These are phyloP conservation scores for Pisolithus marmoratus DNA, from an alignment of 768 basidiomycete genomes.

Conservation along the genomic window DNA sequence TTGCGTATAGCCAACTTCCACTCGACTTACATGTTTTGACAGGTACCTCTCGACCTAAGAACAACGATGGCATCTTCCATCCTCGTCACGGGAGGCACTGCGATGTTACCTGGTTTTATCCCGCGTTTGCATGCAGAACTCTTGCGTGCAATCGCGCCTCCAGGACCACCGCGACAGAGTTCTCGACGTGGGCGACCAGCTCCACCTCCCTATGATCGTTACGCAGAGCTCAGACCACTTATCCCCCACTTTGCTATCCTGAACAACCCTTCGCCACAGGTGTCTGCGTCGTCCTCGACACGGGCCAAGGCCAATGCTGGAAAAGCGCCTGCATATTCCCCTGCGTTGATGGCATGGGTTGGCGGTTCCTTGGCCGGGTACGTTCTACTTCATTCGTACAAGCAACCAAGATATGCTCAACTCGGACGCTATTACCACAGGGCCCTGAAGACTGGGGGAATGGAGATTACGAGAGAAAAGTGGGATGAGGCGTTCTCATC, in stretches of 20 bases:
- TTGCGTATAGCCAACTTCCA: not conserved
- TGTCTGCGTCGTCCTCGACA: constrained; percentile 37
- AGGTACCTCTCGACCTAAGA: constrained; percentile 90
- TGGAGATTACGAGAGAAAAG: constrained; percentile 74
- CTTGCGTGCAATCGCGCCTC: constrained; percentile 48
- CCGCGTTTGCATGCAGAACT: constrained; percentile 81
- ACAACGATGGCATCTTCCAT: constrained; percentile 80
- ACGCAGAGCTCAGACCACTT: constrained; percentile 66
- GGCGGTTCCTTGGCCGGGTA: constrained; percentile 92
- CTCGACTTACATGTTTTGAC: not conserved
- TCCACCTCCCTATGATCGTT: constrained; percentile 64
- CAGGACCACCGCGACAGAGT: constrained; percentile 29
- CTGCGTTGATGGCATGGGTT: constrained; percentile 82
- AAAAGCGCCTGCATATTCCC: constrained; percentile 82
- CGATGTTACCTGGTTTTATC: constrained; percentile 91
- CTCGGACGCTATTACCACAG: constrained; percentile 31
- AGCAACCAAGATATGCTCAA: not conserved
- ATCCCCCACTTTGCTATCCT: constrained; percentile 71
- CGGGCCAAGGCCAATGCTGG: constrained; percentile 62
- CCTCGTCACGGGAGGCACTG: constrained; percentile 81
- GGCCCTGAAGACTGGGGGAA: constrained; percentile 80
- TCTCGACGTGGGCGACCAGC: constrained; percentile 33
- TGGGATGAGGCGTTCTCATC: constrained; percentile 69
- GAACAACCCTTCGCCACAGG: constrained; percentile 71
- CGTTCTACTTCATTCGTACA: constrained; percentile 20